Conservation (phyloP, 345 rosid genomes). For the Brassica juncea region DNA sequence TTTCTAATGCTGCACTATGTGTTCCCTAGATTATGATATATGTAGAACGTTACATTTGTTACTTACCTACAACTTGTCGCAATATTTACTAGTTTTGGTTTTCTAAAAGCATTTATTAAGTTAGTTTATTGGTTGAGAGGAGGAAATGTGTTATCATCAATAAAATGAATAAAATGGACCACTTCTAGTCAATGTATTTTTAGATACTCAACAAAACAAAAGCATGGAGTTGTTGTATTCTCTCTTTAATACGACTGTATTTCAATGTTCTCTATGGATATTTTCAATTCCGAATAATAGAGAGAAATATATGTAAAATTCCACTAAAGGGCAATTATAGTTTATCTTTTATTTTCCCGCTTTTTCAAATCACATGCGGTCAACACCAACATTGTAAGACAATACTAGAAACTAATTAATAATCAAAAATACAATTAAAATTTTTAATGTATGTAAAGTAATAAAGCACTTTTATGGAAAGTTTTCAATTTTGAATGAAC, state of each 20-base stretch:
- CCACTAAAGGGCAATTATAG: constrained; percentile 2
- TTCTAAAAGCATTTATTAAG: not conserved
- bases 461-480: not conserved
- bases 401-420: not conserved
- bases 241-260: not conserved
- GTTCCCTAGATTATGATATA: not conserved
- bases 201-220: not conserved
- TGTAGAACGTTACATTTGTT: not conserved
- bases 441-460: not conserved
- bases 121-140: not conserved
- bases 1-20: not conserved
- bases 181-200: not conserved
- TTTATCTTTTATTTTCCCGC: not conserved
- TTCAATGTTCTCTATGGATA: not conserved
- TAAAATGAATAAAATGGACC: constrained; percentile 19
- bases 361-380: not conserved
- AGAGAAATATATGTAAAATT: not conserved
- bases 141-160: not conserved
- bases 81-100: not conserved
- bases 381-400: constrained; percentile 25
- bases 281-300: not conserved
- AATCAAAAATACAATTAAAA: not conserved
- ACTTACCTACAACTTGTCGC: not conserved
- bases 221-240: not conserved
- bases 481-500: not conserved